These are phyloP conservation scores for Ustilago vetiveriae DNA, from an alignment of 1,284 basidiomycete species.

Conservation along the genomic window DNA sequence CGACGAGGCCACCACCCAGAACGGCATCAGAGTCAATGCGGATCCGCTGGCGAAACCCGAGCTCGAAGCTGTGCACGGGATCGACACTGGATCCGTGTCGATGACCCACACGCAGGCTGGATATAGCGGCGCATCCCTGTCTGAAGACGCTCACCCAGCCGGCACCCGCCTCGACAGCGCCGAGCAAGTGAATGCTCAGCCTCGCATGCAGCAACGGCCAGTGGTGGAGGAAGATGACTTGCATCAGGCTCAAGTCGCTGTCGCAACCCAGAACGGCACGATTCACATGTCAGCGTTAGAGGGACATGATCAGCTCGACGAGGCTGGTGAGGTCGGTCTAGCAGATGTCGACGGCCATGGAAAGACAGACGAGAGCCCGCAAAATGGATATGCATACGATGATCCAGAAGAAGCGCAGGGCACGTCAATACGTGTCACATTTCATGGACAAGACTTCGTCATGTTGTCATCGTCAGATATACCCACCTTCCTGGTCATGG, in stretches of 20 bases:
- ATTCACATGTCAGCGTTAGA: neutral
- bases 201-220: neutral
- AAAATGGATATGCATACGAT: conserved; percentile 9
- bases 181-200: neutral
- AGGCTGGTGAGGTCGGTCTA: conserved; percentile 1
- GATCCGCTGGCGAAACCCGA: too few species aligned
- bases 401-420: conserved; percentile 8
- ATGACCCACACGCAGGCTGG: too few species aligned
- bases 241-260: neutral
- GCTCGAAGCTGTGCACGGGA: too few species aligned
- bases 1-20: neutral
- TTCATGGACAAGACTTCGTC: conserved; percentile 63
- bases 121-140: too few species aligned
- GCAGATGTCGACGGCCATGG: conserved; percentile 1
- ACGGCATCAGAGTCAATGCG: conserved; percentile 1
- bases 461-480: conserved; percentile 48
- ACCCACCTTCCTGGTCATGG: conserved; percentile 13
- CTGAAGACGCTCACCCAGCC: too few species aligned
- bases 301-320: conserved; percentile 15
- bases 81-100: too few species aligned
- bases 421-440: conserved; percentile 48
- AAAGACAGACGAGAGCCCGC: conserved; percentile 2
- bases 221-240: conserved; percentile 12
- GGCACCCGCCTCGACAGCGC: neutral
- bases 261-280: neutral